Evolutionary conservation across 495 filamentous ascomycete species (phyloP), one percentile per base, ranked within the genome.

Genomic region (Amorphotheca resinae): DNA sequence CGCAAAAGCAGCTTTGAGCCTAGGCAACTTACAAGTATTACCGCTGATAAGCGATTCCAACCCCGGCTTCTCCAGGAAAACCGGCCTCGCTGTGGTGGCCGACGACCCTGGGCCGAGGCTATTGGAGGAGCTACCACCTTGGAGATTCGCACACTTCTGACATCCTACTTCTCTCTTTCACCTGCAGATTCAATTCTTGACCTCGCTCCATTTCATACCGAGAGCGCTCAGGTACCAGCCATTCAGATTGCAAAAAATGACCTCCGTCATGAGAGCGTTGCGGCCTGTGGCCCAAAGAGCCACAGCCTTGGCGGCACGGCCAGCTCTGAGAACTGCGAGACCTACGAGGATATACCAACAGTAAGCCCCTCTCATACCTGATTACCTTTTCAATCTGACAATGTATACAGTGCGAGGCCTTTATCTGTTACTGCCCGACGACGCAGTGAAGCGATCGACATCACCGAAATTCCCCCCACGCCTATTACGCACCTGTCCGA

Each of bases 401-500:
- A 33, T 12, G 37, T 11, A 16, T 36, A 2, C 47, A 82, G 70
- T 51, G 63, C 70, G 50, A 70, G 82, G 68, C 66, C 77, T 15
- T 73, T 93, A 51, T 84, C 84, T n/a, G 76, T 76, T 22, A 87
- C 84, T 0, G 48, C 71, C 41, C 62, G 66, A 44, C 72, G 74
- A 46, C 74, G 68, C 44, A 66, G 69, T 47, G 60, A 68, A 33
- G 63, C 72, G 30, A 58, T 64, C 42, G 82, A 85, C 59, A 68
- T 91, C 47, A 68, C 72, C 44, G 72, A 74, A 22, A 66, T 93
- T 51, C 77, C 79, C 5, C 91, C 91, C 0, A 96, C 88, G 0
- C 93, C 91, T 18, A 95, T 99, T 64, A 80, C 82, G 44, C 87
- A 89, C 64, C 63, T 93, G 53, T 93, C 86, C 52, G 91, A 99